Evolutionary conservation across 495 filamentous ascomycete genomes (phyloP).

Genomic region (Penicillium roqueforti): DNA sequence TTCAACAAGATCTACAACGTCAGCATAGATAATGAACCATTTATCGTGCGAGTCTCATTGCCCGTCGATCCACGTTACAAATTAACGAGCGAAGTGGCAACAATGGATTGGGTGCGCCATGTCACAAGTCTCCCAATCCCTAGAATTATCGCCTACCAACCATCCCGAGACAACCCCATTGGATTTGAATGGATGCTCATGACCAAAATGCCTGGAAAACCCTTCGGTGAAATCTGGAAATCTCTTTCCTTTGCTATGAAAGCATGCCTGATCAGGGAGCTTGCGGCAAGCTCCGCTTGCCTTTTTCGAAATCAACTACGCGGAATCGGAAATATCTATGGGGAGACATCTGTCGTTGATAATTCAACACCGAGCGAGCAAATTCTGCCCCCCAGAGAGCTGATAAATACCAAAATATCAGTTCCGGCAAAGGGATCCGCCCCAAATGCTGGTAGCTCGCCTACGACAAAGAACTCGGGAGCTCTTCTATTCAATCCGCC

Average conservation of each 20-base stretch:
- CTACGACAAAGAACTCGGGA: neutral
- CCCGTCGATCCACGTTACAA: slow-evolving; percentile 52
- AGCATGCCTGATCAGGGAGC: slow-evolving; percentile 2
- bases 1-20: slow-evolving; percentile 14
- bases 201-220: slow-evolving; percentile 42
- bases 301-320: slow-evolving; percentile 1
- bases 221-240: slow-evolving; percentile 38
- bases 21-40: slow-evolving; percentile 6
- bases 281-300: neutral
- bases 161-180: slow-evolving; percentile 41
- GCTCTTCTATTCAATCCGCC: neutral
- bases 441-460: neutral
- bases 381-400: neutral
- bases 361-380: neutral
- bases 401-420: neutral
- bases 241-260: slow-evolving; percentile 20
- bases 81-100: slow-evolving; percentile 53
- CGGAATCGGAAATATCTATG: slow-evolving; percentile 13
- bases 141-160: slow-evolving; percentile 44
- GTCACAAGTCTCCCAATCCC: slow-evolving; percentile 52
- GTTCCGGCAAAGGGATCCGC: neutral
- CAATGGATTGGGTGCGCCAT: slow-evolving; percentile 42
- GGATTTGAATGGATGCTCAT: slow-evolving; percentile 61
- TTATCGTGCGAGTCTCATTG: slow-evolving; percentile 50
- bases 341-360: neutral